These are phyloP conservation scores for Colletotrichum sp. DNA, from an alignment of 2,329 filamentous ascomycete genomes.

Conservation along the genomic window DNA sequence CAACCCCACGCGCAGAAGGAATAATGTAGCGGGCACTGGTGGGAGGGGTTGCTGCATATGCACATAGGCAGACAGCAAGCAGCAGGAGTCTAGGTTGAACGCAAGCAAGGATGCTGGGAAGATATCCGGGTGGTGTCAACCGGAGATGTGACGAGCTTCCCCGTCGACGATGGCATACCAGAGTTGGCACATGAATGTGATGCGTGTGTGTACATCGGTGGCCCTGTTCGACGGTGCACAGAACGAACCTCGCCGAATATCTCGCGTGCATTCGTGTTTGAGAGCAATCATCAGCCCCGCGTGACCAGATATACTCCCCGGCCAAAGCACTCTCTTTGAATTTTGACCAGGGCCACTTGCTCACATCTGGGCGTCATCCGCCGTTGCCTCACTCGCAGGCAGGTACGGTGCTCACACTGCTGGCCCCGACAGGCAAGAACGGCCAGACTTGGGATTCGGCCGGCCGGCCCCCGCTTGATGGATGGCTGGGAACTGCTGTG, in stretches of 20 bases:
- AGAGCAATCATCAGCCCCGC: neutral
- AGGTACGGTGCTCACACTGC: neutral
- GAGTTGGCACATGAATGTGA: neutral
- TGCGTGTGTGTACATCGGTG: neutral
- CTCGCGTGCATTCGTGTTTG: neutral
- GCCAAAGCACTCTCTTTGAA: neutral
- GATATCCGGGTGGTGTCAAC: neutral
- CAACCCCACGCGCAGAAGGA: conserved; percentile 15
- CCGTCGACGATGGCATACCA: neutral
- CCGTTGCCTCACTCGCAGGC: neutral
- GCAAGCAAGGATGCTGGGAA: conserved; percentile 4
- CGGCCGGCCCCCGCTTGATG: neutral
- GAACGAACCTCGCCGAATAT: neutral
- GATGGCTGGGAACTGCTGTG: neutral
- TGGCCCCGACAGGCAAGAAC: neutral
- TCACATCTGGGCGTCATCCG: neutral
- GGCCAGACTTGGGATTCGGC: neutral
- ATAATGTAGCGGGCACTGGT: conserved; percentile 4
- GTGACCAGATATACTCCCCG: neutral
- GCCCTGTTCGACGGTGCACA: neutral
- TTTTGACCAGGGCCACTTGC: neutral
- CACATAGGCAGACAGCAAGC: neutral
- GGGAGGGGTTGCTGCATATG: neutral
- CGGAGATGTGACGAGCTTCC: neutral
- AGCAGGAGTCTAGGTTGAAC: conserved; percentile 3